phyloP scores from a whole-genome alignment of 2,329 filamentous ascomycete genomes.

The Fusarium protoensiforme region DNA sequence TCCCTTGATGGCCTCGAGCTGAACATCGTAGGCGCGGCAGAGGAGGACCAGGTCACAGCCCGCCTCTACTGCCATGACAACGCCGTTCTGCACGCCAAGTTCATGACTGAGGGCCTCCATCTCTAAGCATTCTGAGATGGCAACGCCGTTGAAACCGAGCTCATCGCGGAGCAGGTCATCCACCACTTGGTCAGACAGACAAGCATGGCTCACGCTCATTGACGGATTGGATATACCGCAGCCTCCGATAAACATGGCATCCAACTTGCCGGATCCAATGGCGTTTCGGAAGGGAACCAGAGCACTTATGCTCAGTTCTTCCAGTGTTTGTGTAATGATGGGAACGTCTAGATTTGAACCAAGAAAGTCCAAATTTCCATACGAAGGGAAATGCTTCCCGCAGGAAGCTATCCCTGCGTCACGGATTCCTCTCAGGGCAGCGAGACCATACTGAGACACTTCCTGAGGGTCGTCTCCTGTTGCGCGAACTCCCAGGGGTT shows the following conservation, averaged over 20 bases:
- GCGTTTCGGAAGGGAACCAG: slow-evolving; percentile 92
- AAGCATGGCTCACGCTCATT: slow-evolving; percentile 96
- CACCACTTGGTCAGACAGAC: slow-evolving; percentile 91
- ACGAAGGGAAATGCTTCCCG: slow-evolving; percentile 96
- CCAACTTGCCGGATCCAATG: slow-evolving; percentile 81
- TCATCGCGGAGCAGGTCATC: slow-evolving; percentile 90
- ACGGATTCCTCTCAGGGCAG: slow-evolving; percentile 91
- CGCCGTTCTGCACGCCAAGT: slow-evolving; percentile 95
- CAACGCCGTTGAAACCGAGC: slow-evolving; percentile 89
- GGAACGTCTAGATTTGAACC: slow-evolving; percentile 92
- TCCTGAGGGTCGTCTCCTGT: slow-evolving; percentile 94
- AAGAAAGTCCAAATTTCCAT: slow-evolving; percentile 93
- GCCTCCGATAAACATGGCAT: slow-evolving; percentile 95
- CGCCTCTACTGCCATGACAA: slow-evolving; percentile 96
- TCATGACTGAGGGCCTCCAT: slow-evolving; percentile 97
- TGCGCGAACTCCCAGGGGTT: slow-evolving; percentile 89
- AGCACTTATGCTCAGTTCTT: slow-evolving; percentile 91
- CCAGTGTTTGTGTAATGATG: slow-evolving; percentile 93
- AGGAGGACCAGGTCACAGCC: slow-evolving; percentile 93
- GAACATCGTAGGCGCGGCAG: slow-evolving; percentile 87
- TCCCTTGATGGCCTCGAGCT: slow-evolving; percentile 91
- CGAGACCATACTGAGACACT: slow-evolving; percentile 91
- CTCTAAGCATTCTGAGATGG: slow-evolving; percentile 94
- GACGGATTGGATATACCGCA: slow-evolving; percentile 92
- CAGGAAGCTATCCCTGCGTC: slow-evolving; percentile 90